Evolutionary conservation across 140 eudicot genomes (phyloP).

Genomic region (Erigeron philadelphicus): DNA sequence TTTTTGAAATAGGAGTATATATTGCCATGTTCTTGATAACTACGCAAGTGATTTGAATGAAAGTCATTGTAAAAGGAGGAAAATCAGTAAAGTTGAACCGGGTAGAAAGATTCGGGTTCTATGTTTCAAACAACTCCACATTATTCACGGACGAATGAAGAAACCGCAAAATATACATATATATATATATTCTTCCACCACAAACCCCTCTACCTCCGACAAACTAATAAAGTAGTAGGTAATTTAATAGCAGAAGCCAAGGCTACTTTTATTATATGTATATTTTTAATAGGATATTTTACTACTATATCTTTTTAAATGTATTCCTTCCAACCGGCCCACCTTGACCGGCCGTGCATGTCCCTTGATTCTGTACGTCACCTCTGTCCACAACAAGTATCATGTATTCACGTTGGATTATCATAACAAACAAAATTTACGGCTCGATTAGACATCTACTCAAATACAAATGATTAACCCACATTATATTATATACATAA

Average conservation of each 20-base stretch:
- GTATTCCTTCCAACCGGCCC: neutral
- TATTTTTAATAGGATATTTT: no score
- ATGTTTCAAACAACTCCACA: neutral
- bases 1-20: no score
- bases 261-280: neutral
- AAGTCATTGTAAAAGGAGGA: neutral
- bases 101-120: neutral
- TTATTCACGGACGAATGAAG: neutral
- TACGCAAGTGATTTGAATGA: neutral
- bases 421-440: neutral
- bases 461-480: neutral
- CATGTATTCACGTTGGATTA: neutral
- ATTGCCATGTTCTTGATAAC: no score
- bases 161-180: neutral
- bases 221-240: neutral
- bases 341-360: neutral
- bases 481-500: no score
- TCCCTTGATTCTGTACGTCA: neutral
- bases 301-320: neutral
- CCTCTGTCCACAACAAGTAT: neutral
- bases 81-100: neutral
- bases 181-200: neutral
- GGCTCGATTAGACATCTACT: conserved; percentile 1
- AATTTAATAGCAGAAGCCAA: neutral
- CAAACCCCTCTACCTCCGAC: conserved; percentile 5